Base-by-base conservation (phyloP, 2,329 filamentous ascomycete genomes). In the Fusarium sp. region DNA sequence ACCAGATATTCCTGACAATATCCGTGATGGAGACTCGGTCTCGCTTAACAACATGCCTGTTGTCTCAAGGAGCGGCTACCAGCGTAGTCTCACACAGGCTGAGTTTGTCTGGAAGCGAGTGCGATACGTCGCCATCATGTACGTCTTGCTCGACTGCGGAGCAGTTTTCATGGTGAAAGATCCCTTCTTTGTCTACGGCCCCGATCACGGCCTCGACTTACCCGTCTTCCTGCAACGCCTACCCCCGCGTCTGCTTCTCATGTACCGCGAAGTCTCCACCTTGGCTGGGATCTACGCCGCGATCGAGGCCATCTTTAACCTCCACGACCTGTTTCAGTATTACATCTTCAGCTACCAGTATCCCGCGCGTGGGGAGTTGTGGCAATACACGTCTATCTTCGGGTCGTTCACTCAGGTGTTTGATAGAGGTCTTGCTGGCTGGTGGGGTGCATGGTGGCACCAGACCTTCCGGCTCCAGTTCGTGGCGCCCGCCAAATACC, bases 391-490 rank as follows among this genome's bases (percentile, higher is more conserved):
- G 1, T 80, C 87, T 31, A 82, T 87, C 6, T 85, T 90, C 63
- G 91, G 92, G 12, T 83, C 83, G 18, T 82, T 87, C 59, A 73
- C 74, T 0, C 80, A 84, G 28, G 84, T 95, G 2, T 80, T 91
- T 11, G 88, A 94, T 66, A 84, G 89, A 62, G 95, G 95, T 0
- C 83, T 98, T 2, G 86, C 88, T 1, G 95, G 94, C 1, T 92
- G 91, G 81, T 98, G 95, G 95, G 91, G 92, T 46, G 85, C 84
- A 23, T 95, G 90, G 86, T 98, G 95, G 95, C 95, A 98, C 79
- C 95, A 98, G 80, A 91, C 91, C 3, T 97, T 97, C 81, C 91
- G 94, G 1, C 87, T 90, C 59, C 89, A 88, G 3, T 94, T 95
- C 75, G 81, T 88, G 40, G 86, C 89, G 5, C 91, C 91, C 0